Percentiles rank a stretch among this genome's conserved stretches.
Conservation (phyloP, 2,329 filamentous ascomycete genomes). For the Sarocladiaceae sp. region DNA sequence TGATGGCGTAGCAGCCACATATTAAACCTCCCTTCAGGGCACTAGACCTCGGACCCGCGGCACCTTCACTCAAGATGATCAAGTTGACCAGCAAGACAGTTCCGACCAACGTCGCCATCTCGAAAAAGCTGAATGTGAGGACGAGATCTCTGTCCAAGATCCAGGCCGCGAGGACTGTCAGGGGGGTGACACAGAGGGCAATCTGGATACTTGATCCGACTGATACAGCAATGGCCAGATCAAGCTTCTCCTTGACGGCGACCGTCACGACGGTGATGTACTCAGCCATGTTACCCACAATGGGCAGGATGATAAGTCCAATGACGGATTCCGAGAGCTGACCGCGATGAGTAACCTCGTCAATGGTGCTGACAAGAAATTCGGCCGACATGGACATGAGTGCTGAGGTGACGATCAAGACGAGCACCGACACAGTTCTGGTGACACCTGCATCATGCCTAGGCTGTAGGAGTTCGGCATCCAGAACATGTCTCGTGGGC, state of each 20-base stretch:
- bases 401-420: conserved; percentile 49
- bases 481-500: conserved; percentile 16
- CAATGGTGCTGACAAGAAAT: conserved; percentile 56
- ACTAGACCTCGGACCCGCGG: conserved; percentile 55
- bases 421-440: conserved; percentile 37
- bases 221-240: conserved; percentile 53
- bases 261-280: conserved; percentile 53
- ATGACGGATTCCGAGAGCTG: conserved; percentile 52
- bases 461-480: conserved; percentile 10
- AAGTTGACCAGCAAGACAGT: conserved; percentile 70
- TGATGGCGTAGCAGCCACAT: conserved; percentile 50
- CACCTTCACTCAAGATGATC: conserved; percentile 68
- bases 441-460: conserved; percentile 14
- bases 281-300: conserved; percentile 36
- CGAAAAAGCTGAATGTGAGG: conserved; percentile 72
- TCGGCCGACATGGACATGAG: conserved; percentile 58
- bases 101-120: conserved; percentile 69
- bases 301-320: conserved; percentile 53
- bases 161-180: conserved; percentile 59
- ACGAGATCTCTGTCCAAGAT: conserved; percentile 50
- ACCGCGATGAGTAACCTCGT: conserved; percentile 44
- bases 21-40: conserved; percentile 51
- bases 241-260: conserved; percentile 53
- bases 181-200: conserved; percentile 55
- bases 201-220: conserved; percentile 59